Base-by-base conservation (phyloP, 2,329 filamentous ascomycete genomes). In the Parastagonospora avenae region DNA sequence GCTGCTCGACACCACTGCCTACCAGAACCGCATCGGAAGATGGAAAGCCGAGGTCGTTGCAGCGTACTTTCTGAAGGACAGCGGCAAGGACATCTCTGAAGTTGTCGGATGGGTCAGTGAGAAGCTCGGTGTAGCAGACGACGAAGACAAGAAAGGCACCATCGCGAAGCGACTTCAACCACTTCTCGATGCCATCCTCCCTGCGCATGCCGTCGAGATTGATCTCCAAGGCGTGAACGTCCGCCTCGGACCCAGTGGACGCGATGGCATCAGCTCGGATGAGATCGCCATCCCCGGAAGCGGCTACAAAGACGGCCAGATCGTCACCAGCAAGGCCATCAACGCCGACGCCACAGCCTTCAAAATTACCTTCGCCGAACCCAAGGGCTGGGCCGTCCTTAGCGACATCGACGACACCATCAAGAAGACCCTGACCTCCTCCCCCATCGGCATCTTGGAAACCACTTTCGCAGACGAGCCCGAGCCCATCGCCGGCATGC, bases 401-500 rank as follows among this genome's bases (percentile, higher is more conserved):
- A 93, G 89, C 33, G 93, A 97, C 64, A 85, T 97, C 60, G 94
- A 97, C 68, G 93, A 97, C 74, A 96, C 92, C 0, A 96, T 97
- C 79, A 97, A 97, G 75, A 79, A 92, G 60, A 97, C 93, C 0
- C 81, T 89, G 71, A 96, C 93, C 0, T 85, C 87, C 37, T 88
- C 90, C 42, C 87, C 91, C 0, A 81, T 89, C 7, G 91, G 91
- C 2, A 93, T 97, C 63, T 78, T 97, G 4, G 82, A 85, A 40
- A 88, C 88, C 44, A 97, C 93, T 0, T 97, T 97, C 66, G 84
- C 90, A 40, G 88, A 92, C 43, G 78, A 85, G 12, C 88, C 92
- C 0, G 78, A 81, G 11, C 85, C 90, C 0, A 85, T 93, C 11
- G 66, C 80, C 0, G 91, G 90, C 41, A 97, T 97, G 91, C 90